Evolutionary conservation across 164 flowering plant genomes (phyloP), one percentile per base, ranked within the genome.

Genomic region (Magnolia officinalis): DNA sequence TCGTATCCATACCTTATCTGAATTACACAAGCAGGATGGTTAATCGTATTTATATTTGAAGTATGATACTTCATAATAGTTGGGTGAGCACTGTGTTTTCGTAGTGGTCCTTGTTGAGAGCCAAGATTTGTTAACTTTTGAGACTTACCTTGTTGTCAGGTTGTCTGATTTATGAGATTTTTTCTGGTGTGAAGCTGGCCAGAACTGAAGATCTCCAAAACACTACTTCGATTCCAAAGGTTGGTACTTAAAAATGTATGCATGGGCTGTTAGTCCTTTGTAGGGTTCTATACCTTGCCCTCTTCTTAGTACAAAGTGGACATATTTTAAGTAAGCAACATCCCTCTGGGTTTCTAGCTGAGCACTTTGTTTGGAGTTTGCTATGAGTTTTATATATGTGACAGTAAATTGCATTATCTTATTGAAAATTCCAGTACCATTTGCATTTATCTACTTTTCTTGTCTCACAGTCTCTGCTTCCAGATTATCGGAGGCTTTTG

Each of bases 401-500:
- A 65, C n/a, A 63, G 29, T 70, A 16, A 63, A 45, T 16, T 78
- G 45, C 64, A 26, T 37, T 59, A 10, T 70, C 19, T 70, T 16
- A 50, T 26, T 18, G 69, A n/a, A 79, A 76, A 70, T 64, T 77
- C 76, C 75, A 79, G 72, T 81, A 84, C 81, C 84, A 82, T 82
- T 82, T 87, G 76, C 75, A 80, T 85, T 73, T 82, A 75, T 80
- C 76, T 52, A 49, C 74, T 85, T 80, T 85, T 87, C 88, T 89
- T 87, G 83, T 83, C 84, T 89, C 87, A 77, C 94, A 96, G 97
- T 89, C 99, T 85, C 87, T 96, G 74, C 98, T 96, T 91, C 98
- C 96, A 88, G 98, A 96, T 90, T 96, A 96, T 80, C 98, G 92
- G 85, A 93, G 97, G 78, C 97, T 96, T 52, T 86, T 96, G 86